Conservation (phyloP, 2,329 filamentous ascomycete species). For the Penicillium sumatraense region DNA sequence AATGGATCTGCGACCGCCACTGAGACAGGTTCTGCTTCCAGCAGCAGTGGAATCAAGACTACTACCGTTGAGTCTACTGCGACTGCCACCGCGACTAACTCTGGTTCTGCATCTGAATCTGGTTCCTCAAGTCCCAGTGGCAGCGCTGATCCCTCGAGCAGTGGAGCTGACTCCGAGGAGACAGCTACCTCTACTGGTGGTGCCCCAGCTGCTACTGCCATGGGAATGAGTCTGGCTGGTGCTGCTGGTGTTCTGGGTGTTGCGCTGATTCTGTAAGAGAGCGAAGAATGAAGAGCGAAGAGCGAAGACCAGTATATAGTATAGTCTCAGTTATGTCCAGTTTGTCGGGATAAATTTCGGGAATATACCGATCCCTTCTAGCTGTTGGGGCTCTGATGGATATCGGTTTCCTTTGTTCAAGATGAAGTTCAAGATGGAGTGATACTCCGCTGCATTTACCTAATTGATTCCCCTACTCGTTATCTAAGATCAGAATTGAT, state of each 20-base stretch:
- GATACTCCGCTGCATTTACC: not conserved
- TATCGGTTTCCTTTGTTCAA: not conserved
- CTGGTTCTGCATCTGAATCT: not conserved
- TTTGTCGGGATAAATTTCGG: not conserved
- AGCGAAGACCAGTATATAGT: not conserved
- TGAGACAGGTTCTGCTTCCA: not conserved
- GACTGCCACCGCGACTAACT: not conserved
- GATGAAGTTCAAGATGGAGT: not conserved
- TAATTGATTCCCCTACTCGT: constrained; percentile 1
- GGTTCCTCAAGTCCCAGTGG: not conserved
- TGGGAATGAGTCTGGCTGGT: constrained; percentile 26
- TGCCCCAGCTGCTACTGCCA: constrained; percentile 25
- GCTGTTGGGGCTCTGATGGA: not conserved
- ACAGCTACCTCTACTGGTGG: constrained; percentile 20
- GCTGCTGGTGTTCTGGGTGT: constrained; percentile 29
- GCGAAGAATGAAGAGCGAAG: too few species aligned
- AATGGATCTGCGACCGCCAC: not conserved
- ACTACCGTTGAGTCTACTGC: not conserved
- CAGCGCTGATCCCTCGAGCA: not conserved
- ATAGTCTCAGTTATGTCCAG: not conserved
- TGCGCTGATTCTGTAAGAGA: constrained; percentile 29
- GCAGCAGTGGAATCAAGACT: not conserved
- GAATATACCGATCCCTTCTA: not conserved
- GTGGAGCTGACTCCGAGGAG: not conserved
- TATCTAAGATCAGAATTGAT: too few species aligned